Conservation (phyloP, 345 rosid species). For the Gossypium anomalum region DNA sequence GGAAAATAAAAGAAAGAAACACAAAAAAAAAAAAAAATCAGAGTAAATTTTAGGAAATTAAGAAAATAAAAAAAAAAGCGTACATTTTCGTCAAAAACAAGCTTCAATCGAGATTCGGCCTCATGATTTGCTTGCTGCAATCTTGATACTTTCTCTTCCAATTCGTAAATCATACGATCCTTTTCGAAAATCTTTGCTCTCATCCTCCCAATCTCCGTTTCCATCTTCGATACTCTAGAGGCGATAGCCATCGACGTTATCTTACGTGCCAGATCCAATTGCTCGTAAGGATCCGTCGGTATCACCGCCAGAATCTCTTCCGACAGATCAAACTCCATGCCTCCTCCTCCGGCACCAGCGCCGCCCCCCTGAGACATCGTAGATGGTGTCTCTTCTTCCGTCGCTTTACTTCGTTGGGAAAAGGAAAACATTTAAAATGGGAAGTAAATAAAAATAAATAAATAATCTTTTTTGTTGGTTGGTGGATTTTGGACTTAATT, state of each 20-base stretch:
- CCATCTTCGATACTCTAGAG: conserved; percentile 83
- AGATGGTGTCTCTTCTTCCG: conserved; percentile 5
- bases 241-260: conserved; percentile 97
- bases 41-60: not conserved
- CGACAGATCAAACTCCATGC: conserved; percentile 52
- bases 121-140: conserved; percentile 51
- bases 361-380: conserved; percentile 34
- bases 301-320: conserved; percentile 84
- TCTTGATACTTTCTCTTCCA: conserved; percentile 47
- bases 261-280: conserved; percentile 94
- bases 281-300: conserved; percentile 87
- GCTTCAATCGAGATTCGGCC: conserved; percentile 54
- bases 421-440: not conserved
- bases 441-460: not conserved
- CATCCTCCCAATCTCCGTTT: conserved; percentile 55
- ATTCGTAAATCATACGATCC: conserved; percentile 54
- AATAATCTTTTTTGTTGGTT: not conserved
- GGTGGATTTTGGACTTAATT: not conserved
- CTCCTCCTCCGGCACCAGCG: conserved; percentile 16
- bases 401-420: not conserved
- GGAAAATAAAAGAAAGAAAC: not conserved
- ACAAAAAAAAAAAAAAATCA: not conserved
- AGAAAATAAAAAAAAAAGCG: not conserved
- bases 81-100: conserved; percentile 69
- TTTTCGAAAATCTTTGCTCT: conserved; percentile 54